A percentile compares a stretch with the other conserved stretches of the same genome.
These are phyloP conservation scores for Boletus hoseneyae DNA, from an alignment of 1,284 basidiomycete species.

Conservation along the genomic window DNA sequence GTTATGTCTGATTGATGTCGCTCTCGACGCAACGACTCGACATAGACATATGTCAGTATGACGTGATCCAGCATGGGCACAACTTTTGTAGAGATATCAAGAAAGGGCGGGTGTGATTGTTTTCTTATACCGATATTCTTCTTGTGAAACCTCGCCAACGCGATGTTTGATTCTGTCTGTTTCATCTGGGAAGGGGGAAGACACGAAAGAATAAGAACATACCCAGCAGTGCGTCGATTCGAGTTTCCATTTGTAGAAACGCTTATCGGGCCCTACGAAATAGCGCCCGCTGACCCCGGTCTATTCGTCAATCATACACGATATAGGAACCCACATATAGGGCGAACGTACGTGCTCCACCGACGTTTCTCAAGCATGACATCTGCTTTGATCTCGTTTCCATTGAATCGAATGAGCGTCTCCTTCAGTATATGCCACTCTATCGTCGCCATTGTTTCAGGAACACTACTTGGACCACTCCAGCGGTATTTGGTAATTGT, in stretches of 20 bases:
- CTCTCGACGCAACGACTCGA: slow-evolving; percentile 24
- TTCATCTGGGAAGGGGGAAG: slow-evolving; percentile 20
- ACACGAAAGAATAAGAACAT: slow-evolving; percentile 3
- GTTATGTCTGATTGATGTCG: slow-evolving; percentile 7
- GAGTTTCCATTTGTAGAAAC: slow-evolving; percentile 30
- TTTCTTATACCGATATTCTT: slow-evolving; percentile 26
- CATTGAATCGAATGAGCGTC: slow-evolving; percentile 26
- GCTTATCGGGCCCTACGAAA: slow-evolving; percentile 29
- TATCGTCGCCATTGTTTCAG: slow-evolving; percentile 27
- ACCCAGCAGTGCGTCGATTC: slow-evolving; percentile 24
- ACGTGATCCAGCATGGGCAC: slow-evolving; percentile 24
- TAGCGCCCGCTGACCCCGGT: slow-evolving; percentile 23
- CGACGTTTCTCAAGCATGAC: slow-evolving; percentile 24
- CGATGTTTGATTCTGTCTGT: slow-evolving; percentile 9
- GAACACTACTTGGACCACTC: slow-evolving; percentile 22
- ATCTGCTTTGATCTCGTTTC: slow-evolving; percentile 20
- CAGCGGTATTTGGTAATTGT: slow-evolving; percentile 28
- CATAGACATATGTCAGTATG: slow-evolving; percentile 27
- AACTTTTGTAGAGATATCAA: slow-evolving; percentile 18
- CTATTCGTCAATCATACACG: background rate
- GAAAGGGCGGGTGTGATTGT: slow-evolving; percentile 22
- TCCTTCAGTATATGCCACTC: slow-evolving; percentile 27
- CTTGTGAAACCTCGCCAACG: slow-evolving; percentile 23
- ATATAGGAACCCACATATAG: too few species aligned
- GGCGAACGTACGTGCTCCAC: slow-evolving; percentile 22